Base-by-base conservation (phyloP, 2,329 filamentous ascomycete species). In the Epichloe glyceriae region DNA sequence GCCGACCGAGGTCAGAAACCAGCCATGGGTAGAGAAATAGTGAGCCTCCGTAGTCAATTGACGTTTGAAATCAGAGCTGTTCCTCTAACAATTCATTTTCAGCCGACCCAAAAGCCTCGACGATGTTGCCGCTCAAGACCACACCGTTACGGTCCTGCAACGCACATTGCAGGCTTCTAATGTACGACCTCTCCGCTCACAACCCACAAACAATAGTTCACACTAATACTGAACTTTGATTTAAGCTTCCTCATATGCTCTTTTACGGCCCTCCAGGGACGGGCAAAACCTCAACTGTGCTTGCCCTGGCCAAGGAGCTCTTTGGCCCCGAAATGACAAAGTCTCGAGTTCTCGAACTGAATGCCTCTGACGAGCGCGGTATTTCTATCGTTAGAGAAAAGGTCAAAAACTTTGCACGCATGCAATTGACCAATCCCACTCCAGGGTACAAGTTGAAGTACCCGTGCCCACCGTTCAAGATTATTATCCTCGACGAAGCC, bases 1-100 rank as follows among this genome's bases (percentile, higher is more conserved):
- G 56, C 58, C 77, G 72, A 52, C 76, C 74, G 62, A 84, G 76
- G 58, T 78, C 79, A 62, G 74, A 83, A 58, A 61, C 8, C 91
- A 96, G 63, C 93, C 93, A 61, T 98, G 93, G 93, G 91, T 97
- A 49, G 93, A 97, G 73, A 97, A 97, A 86, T 97, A 96, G 91
- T 95, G 74, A 55, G 77, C 54, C 3, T 6, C 4, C 15, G 3
- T n/a, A 5, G 40, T 40, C 17, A n/a, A 46, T 26, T n/a, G 19
- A 11, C 20, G 33, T 40, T 38, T 45, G 30, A 10, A 14, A 22
- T 19, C 12, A 39, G 34, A 38, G 14, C 22, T 6, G 17, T 33
- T 5, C 4, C 26, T 35, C 43, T 52, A 34, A 52, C 20, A 15
- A 5, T 15, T 26, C 7, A 6, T 26, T 22, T 35, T 2, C 57